Conservation (phyloP, 768 basidiomycete genomes). For the Clitopilus passeckerianus region DNA sequence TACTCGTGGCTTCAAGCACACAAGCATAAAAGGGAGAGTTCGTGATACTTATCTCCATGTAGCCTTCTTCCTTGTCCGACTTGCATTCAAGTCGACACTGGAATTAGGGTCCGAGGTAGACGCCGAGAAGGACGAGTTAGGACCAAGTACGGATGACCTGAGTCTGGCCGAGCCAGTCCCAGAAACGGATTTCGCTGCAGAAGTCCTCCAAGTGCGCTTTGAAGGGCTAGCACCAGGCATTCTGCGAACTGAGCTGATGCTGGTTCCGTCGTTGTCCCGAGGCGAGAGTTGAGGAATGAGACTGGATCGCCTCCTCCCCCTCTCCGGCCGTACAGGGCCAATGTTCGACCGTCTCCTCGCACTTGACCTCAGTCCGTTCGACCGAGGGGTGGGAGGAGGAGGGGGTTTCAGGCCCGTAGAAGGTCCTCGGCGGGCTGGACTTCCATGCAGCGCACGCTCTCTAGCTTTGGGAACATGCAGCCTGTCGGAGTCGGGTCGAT, state of each 20-base stretch:
- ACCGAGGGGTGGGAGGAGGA: constrained; percentile 14
- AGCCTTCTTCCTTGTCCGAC: constrained; percentile 33
- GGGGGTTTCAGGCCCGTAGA: constrained; percentile 33
- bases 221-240: constrained; percentile 48
- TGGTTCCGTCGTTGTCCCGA: constrained; percentile 28
- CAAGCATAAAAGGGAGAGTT: constrained; percentile 1
- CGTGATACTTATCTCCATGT: constrained; percentile 47
- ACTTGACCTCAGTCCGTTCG: constrained; percentile 20
- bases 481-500: constrained; percentile 16
- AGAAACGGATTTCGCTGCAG: constrained; percentile 36
- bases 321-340: constrained; percentile 72
- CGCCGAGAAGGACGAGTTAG: constrained; percentile 21
- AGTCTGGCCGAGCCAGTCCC: constrained; percentile 23
- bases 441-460: constrained; percentile 28
- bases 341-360: constrained; percentile 66
- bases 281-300: constrained; percentile 68
- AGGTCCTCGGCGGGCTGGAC: constrained; percentile 47
- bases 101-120: constrained; percentile 33
- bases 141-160: constrained; percentile 17
- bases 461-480: constrained; percentile 35
- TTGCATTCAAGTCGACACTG: constrained; percentile 46
- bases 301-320: constrained; percentile 70
- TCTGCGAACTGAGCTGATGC: constrained; percentile 24
- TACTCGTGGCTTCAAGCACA: constrained; percentile 6
- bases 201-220: constrained; percentile 56